Conservation (phyloP, 2,329 filamentous ascomycete genomes). For the Hypoxylon sp. region DNA sequence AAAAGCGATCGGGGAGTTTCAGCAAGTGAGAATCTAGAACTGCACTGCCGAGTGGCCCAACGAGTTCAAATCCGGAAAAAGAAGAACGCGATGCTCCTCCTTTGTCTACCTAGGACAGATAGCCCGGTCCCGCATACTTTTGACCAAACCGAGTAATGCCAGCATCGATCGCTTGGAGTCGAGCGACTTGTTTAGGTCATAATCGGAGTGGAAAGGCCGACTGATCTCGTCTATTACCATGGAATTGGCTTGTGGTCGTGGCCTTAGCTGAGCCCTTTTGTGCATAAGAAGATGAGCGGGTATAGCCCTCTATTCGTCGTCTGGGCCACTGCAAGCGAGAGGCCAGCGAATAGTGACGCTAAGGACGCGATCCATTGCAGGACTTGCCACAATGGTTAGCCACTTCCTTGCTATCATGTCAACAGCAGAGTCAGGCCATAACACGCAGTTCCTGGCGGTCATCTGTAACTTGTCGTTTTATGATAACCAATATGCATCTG, state of each 20-base stretch:
- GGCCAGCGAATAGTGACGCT: slow-evolving; percentile 37
- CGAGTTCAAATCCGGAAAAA: slow-evolving; percentile 38
- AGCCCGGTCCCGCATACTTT: slow-evolving; percentile 36
- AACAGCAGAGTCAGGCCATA: slow-evolving; percentile 19
- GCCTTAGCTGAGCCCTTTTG: slow-evolving; percentile 39
- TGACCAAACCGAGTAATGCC: slow-evolving; percentile 42
- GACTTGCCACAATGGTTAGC: slow-evolving; percentile 42
- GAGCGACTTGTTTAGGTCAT: slow-evolving; percentile 25
- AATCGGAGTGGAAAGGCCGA: slow-evolving; percentile 33
- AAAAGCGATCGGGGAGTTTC: slow-evolving; percentile 28
- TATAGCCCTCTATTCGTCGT: slow-evolving; percentile 36
- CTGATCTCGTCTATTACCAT: slow-evolving; percentile 32
- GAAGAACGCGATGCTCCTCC: slow-evolving; percentile 36
- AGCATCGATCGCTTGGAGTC: slow-evolving; percentile 46
- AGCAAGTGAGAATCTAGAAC: slow-evolving; percentile 45
- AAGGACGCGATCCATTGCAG: slow-evolving; percentile 36
- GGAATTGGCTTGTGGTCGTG: slow-evolving; percentile 27
- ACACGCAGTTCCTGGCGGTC: slow-evolving; percentile 19
- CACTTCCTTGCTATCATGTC: slow-evolving; percentile 29
- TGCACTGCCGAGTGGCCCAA: slow-evolving; percentile 38
- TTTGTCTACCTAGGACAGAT: slow-evolving; percentile 34
- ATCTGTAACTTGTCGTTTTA: slow-evolving; percentile 20
- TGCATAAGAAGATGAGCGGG: slow-evolving; percentile 28
- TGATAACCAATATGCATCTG: slow-evolving; percentile 37
- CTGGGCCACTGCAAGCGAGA: slow-evolving; percentile 22